Evolutionary conservation across 352 stramenopile species (phyloP).

Genomic region (Aphanomyces euteiches): DNA sequence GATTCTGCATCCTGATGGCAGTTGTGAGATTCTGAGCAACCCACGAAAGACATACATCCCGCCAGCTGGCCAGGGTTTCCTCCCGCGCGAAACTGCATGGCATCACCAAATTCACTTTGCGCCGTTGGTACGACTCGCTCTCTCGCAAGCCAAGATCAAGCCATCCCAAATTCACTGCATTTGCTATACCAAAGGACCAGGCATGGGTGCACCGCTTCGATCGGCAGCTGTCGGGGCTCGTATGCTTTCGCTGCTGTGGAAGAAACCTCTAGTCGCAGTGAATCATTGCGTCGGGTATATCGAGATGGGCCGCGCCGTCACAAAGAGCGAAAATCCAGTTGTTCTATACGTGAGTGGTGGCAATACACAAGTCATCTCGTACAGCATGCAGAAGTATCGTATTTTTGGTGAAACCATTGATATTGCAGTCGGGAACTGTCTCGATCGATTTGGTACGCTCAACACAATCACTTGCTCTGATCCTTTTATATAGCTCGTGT

Average conservation of each 20-base stretch:
- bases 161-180: constrained; percentile 89
- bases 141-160: constrained; percentile 87
- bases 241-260: constrained; percentile 93
- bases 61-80: constrained; percentile 95
- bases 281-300: constrained; percentile 99
- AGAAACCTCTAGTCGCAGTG: constrained; percentile 94
- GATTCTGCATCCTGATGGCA: constrained; percentile 57
- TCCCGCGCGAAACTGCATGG: constrained; percentile 97
- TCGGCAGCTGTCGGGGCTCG: constrained; percentile 94
- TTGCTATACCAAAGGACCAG: constrained; percentile 95
- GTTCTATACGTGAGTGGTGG: constrained; percentile 99
- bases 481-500: constrained; percentile 60
- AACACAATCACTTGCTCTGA: background rate
- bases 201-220: constrained; percentile 98
- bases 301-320: constrained; percentile 99
- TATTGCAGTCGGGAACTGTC: constrained; percentile 99
- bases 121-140: constrained; percentile 90
- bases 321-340: constrained; percentile 92
- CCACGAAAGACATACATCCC: constrained; percentile 99
- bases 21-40: constrained; percentile 96
- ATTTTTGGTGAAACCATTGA: constrained; percentile 99
- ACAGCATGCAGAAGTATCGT: constrained; percentile 84
- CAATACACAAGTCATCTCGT: constrained; percentile 97
- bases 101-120: constrained; percentile 99
- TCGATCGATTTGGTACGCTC: constrained; percentile 92